A percentile compares a stretch with the other conserved stretches of the same genome.
Conservation (phyloP, 2,329 filamentous ascomycete species). For the Coleophoma crateriformis region DNA sequence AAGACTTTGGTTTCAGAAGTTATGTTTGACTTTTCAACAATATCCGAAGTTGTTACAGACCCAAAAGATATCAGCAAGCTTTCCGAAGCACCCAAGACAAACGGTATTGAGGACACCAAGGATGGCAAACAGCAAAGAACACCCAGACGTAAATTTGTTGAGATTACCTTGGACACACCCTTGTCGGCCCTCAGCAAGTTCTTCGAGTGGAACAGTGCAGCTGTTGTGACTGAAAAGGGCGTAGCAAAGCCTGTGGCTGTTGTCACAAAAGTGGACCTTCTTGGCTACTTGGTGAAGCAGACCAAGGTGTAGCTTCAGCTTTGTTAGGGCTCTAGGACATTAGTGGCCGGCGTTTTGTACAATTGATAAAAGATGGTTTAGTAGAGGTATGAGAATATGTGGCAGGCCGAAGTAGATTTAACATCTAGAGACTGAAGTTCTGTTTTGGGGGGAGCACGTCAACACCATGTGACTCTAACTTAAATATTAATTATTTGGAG, state of each 20-base stretch:
- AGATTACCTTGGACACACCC: constrained; percentile 89
- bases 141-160: constrained; percentile 70
- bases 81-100: constrained; percentile 22
- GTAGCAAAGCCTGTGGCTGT: constrained; percentile 77
- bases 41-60: constrained; percentile 89
- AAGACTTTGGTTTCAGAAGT: constrained; percentile 74
- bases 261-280: constrained; percentile 92
- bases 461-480: too few relatives aligned
- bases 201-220: constrained; percentile 97
- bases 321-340: background rate
- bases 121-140: constrained; percentile 33
- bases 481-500: too few relatives aligned
- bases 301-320: constrained; percentile 25
- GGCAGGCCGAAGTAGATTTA: background rate
- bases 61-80: constrained; percentile 55
- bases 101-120: constrained; percentile 13
- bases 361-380: background rate
- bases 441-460: too few relatives aligned
- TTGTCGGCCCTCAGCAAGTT: constrained; percentile 82
- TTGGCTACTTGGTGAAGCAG: constrained; percentile 84
- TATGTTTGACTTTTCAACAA: constrained; percentile 93
- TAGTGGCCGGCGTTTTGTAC: background rate
- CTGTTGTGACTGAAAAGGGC: constrained; percentile 80
- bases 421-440: background rate
- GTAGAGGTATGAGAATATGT: background rate